phyloP scores from a whole-genome alignment of 768 basidiomycete genomes.

The Rhodocollybia butyracea region DNA sequence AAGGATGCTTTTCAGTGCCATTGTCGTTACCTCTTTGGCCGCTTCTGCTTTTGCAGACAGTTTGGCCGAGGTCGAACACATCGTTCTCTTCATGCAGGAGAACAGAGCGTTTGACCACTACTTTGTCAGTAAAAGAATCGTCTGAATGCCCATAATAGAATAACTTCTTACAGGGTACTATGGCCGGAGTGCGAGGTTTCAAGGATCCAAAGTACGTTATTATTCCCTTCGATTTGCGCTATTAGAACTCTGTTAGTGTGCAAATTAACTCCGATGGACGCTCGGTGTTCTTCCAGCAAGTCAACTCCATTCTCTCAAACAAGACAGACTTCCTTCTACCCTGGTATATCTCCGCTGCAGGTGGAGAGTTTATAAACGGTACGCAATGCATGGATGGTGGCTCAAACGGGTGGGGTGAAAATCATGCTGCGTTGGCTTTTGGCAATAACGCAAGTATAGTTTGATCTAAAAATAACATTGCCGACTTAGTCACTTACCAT shows the following conservation, averaged over 20 bases:
- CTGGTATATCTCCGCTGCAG: conserved; percentile 2
- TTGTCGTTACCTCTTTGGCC: not conserved
- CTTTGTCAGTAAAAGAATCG: not conserved
- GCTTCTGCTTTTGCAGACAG: conserved; percentile 3
- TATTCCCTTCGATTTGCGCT: too few relatives aligned
- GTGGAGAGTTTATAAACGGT: conserved; percentile 7
- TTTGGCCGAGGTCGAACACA: conserved; percentile 8
- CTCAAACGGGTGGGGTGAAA: conserved; percentile 5
- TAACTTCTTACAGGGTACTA: not conserved
- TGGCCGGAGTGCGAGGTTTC: conserved; percentile 9
- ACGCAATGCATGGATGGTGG: conserved; percentile 8
- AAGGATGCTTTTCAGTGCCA: not conserved
- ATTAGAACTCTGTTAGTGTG: not conserved
- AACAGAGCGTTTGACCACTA: conserved; percentile 11
- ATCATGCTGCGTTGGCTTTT: conserved; percentile 8
- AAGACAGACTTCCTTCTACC: conserved; percentile 8
- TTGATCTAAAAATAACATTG: not conserved
- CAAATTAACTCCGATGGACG: conserved; percentile 7
- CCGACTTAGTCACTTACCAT: not conserved
- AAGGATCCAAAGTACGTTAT: conserved; percentile 7
- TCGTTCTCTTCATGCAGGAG: conserved; percentile 10
- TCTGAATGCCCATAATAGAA: not conserved
- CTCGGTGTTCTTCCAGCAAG: conserved; percentile 6
- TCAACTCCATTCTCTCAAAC: conserved; percentile 5
- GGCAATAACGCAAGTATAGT: conserved; percentile 3